Conservation (phyloP, 352 stramenopile genomes). For the Pythium aristosporum region DNA sequence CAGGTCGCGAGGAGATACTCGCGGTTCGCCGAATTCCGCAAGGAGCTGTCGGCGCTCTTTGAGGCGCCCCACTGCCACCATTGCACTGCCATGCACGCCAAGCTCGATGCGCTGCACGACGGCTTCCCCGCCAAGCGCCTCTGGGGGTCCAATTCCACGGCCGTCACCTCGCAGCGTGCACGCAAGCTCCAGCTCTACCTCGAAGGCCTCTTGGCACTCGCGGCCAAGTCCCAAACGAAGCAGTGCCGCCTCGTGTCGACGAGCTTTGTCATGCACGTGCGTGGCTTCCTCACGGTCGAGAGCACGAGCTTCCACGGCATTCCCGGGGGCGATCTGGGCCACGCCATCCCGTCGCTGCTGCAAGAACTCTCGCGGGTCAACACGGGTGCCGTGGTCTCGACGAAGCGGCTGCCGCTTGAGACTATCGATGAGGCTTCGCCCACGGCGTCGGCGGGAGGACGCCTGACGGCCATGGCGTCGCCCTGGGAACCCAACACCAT, state of each 20-base stretch:
- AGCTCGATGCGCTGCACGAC: slow-evolving; percentile 43
- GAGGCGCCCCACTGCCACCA: slow-evolving; percentile 57
- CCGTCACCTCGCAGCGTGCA: slow-evolving; percentile 43
- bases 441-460: slow-evolving; percentile 15
- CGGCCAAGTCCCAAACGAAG: slow-evolving; percentile 48
- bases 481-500: slow-evolving; percentile 7
- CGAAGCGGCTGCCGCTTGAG: slow-evolving; percentile 43
- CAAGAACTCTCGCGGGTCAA: slow-evolving; percentile 36
- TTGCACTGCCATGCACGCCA: slow-evolving; percentile 47
- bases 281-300: slow-evolving; percentile 61
- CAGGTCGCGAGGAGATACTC: slow-evolving; percentile 69
- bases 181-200: slow-evolving; percentile 60
- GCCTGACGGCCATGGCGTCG: neutral
- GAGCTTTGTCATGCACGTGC: slow-evolving; percentile 51
- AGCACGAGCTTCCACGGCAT: slow-evolving; percentile 42
- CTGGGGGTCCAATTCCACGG: slow-evolving; percentile 49
- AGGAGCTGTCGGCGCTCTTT: slow-evolving; percentile 54
- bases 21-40: slow-evolving; percentile 57
- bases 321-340: slow-evolving; percentile 31
- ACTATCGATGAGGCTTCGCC: slow-evolving; percentile 43
- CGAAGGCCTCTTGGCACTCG: slow-evolving; percentile 50
- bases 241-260: slow-evolving; percentile 54
- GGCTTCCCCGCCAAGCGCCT: slow-evolving; percentile 60
- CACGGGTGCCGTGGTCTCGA: slow-evolving; percentile 15
- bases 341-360: slow-evolving; percentile 47